Evolutionary conservation across 1,139 yeast genomes (phyloP).

Genomic region (Hansenula lynferdii): DNA sequence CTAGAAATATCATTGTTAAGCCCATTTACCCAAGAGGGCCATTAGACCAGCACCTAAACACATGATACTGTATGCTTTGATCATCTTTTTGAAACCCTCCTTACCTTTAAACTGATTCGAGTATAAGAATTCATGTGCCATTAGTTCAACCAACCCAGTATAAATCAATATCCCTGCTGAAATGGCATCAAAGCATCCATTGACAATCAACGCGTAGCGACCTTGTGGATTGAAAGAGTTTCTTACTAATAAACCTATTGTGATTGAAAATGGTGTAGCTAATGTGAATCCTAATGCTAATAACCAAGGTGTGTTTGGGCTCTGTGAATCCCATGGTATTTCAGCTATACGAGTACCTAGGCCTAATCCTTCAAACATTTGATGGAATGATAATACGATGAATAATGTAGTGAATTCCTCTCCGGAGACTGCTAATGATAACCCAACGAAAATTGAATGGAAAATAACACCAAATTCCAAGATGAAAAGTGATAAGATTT

Average conservation of each 20-base stretch:
- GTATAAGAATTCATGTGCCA: constrained; percentile 85
- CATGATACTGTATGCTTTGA: constrained; percentile 34
- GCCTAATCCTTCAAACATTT: constrained; percentile 90
- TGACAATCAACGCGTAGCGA: constrained; percentile 59
- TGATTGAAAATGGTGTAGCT: constrained; percentile 79
- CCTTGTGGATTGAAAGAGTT: constrained; percentile 61
- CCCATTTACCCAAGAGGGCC: constrained; percentile 90
- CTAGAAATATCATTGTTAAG: too few species aligned
- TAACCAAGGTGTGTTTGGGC: constrained; percentile 53
- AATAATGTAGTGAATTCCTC: constrained; percentile 74
- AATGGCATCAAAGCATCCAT: constrained; percentile 77
- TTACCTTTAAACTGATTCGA: constrained; percentile 48
- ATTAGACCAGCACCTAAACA: constrained; percentile 73
- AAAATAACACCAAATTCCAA: constrained; percentile 77
- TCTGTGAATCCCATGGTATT: constrained; percentile 51
- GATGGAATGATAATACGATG: constrained; percentile 83
- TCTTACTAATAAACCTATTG: constrained; percentile 86
- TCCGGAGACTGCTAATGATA: constrained; percentile 69
- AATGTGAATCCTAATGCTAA: constrained; percentile 57
- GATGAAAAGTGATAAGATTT: constrained; percentile 49
- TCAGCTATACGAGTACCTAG: constrained; percentile 81
- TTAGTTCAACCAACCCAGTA: constrained; percentile 80
- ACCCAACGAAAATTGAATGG: constrained; percentile 78
- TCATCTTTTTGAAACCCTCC: constrained; percentile 25
- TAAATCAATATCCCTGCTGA: constrained; percentile 84